A percentile compares a stretch with the other conserved stretches of the same genome.
phyloP scores from a whole-genome alignment of 2,329 filamentous ascomycete species.

The Neofusicoccum laricinum region DNA sequence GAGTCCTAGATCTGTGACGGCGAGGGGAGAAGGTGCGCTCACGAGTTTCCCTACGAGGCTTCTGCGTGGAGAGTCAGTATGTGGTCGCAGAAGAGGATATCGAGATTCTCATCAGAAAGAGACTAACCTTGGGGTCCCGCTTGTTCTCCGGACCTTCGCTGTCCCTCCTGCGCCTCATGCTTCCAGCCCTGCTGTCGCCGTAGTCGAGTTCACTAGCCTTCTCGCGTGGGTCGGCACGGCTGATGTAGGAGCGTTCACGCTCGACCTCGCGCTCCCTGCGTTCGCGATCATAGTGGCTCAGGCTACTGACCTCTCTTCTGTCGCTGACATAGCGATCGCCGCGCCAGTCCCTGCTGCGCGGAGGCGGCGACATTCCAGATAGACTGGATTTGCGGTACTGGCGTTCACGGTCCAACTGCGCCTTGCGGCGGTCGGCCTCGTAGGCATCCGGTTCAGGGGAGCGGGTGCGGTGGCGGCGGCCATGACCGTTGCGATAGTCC shows the following conservation, averaged over 20 bases:
- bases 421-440: constrained; percentile 90
- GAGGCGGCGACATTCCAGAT: constrained; percentile 57
- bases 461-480: constrained; percentile 59
- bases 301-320: constrained; percentile 61
- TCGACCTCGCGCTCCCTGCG: constrained; percentile 85
- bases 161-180: constrained; percentile 68
- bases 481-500: constrained; percentile 40
- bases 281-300: constrained; percentile 77
- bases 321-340: constrained; percentile 35
- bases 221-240: constrained; percentile 74
- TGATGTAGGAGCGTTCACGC: constrained; percentile 80
- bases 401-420: constrained; percentile 88
- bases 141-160: constrained; percentile 53
- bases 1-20: constrained; percentile 57
- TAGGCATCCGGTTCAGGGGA: constrained; percentile 92
- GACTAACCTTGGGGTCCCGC: constrained; percentile 43
- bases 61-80: constrained; percentile 20
- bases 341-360: constrained; percentile 39
- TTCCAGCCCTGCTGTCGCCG: constrained; percentile 64
- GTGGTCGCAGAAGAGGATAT: not conserved
- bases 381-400: constrained; percentile 82
- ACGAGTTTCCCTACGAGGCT: constrained; percentile 41
- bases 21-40: constrained; percentile 57
- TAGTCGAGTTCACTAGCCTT: constrained; percentile 88
- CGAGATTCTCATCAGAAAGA: not conserved